These are phyloP conservation scores for Lomentospora prolificans DNA, from an alignment of 2,329 filamentous ascomycete genomes.

Conservation along the genomic window DNA sequence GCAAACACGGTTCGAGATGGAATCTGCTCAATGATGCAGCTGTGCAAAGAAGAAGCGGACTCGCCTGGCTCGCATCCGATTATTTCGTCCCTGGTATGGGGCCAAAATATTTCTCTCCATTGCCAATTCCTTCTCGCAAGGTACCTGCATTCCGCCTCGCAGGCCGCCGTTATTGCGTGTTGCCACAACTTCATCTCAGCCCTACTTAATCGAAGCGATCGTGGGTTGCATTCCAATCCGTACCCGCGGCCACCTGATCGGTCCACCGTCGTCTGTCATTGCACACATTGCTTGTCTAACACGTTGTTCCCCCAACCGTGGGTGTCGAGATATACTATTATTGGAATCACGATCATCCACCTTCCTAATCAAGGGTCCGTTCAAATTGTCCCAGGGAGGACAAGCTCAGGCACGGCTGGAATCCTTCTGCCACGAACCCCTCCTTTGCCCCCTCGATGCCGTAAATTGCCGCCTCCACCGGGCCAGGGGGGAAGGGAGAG, in stretches of 20 bases:
- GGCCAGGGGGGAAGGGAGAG: not conserved
- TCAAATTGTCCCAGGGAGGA: not conserved
- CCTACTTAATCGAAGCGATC: not conserved
- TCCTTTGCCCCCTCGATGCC: not conserved
- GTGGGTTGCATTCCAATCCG: not conserved
- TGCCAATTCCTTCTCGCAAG: not conserved
- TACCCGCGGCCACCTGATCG: not conserved
- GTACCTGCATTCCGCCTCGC: not conserved
- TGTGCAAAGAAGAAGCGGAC: not conserved
- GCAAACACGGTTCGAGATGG: not conserved
- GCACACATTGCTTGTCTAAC: not conserved
- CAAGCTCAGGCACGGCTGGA: not conserved
- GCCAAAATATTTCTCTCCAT: not conserved
- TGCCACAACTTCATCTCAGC: not conserved
- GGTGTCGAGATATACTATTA: not conserved
- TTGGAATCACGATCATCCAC: not conserved
- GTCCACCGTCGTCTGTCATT: not conserved
- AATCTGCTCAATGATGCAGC: not conserved
- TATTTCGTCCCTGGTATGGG: not conserved
- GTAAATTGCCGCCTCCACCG: not conserved
- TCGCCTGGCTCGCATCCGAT: not conserved
- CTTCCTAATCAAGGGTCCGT: not conserved
- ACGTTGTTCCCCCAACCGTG: not conserved
- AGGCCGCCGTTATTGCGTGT: not conserved
- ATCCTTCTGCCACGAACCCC: slow-evolving; percentile 1